Evolutionary conservation across 1,284 basidiomycete genomes (phyloP), one percentile per base, ranked within the genome.

Genomic region (Microbotryum silenes-acaulis): DNA sequence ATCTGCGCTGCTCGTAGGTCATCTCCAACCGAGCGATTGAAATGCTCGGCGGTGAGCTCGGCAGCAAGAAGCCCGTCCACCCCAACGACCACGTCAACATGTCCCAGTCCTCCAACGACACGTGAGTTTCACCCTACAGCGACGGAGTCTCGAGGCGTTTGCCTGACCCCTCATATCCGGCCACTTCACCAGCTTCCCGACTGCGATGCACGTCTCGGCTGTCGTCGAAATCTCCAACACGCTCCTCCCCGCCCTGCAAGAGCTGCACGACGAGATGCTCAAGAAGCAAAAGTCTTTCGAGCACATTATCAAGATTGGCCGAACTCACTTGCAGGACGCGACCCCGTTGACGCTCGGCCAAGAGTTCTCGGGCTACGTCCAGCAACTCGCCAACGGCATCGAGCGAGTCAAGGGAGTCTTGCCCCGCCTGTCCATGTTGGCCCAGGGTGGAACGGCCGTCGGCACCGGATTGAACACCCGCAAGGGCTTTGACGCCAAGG

Each of bases 11-110:
- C n/a, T 7, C 14, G 16, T 57, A 90, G 88, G 94, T 98, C 74
- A 96, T 99, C 75, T 93, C 91, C 33, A 99, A 99, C 78, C 87
- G 94, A 65, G 96, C 96, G 45, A 99, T 98, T 73, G 91, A 99
- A 79, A 80, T 97, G 69, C 85, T 98, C 66, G 96, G 96, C 25
- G 96, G 96, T 31, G 83, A 96, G 78, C 81, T 97, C 59, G 96
- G 96, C 51, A 90, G 87, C 64, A 99, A 98, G 82, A 91, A 83
- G 74, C 96, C 96, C 31, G 93, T 99, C 14, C 96, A 99, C 78
- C 96, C 96, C 51, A 99, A 99, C 77, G 96, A 99, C 76, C 96
- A 99, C 79, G 94, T 97, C 73, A 99, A 99, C 81, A 97, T 90
- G 89, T 92, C 89, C 76, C 96, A 98, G 78, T 94, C 90, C 71